Base-by-base conservation (phyloP, 495 filamentous ascomycete species). In the Coniosporium apollinis region DNA sequence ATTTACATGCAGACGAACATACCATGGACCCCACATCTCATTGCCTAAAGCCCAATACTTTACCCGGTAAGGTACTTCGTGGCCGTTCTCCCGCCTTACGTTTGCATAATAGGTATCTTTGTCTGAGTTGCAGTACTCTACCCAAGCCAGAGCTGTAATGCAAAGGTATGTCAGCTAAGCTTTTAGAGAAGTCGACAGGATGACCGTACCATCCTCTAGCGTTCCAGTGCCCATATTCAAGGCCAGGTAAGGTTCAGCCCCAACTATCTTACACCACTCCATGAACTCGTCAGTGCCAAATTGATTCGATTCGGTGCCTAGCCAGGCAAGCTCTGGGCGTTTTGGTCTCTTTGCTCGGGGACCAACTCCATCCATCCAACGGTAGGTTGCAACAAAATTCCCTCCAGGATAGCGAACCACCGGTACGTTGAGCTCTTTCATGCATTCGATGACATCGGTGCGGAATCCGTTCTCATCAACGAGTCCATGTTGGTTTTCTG, bases 231-330 rank as follows among this genome's bases (percentile, higher is more conserved):
- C 79, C 49, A 86, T 70, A 59, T 86, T 86, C 39, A 86, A 57
- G 42, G 67, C 72, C 19, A 86, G 57, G 45, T 81, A 84, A 3
- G 80, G 79, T 56, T 84, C 71, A 0, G 75, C 72, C 5, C 67
- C 67, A 14, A 83, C 62, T 3, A 66, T 57, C 41, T 72, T 66
- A 28, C 78, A 79, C 80, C 80, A 86, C 31, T 71, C 66, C 65
- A 86, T 65, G 56, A 86, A 86, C 58, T 84, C 80, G 53, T 86
- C 79, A 3, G 79, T 86, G 22, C 79, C 80, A 46, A 86, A 82
- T 39, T 74, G 59, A 53, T 86, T 84, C 1, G 65, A 69, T 60
- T 86, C 80, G 3, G 66, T 63, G 20, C 77, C 79, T 14, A 75
- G 53, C 79, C 79, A 84, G 5, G 80, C 79, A 20, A 83, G 62